Percentiles rank a stretch among this genome's conserved stretches.
phyloP scores from a whole-genome alignment of 78 protist genomes.

The Cyanophora paradoxa region DNA sequence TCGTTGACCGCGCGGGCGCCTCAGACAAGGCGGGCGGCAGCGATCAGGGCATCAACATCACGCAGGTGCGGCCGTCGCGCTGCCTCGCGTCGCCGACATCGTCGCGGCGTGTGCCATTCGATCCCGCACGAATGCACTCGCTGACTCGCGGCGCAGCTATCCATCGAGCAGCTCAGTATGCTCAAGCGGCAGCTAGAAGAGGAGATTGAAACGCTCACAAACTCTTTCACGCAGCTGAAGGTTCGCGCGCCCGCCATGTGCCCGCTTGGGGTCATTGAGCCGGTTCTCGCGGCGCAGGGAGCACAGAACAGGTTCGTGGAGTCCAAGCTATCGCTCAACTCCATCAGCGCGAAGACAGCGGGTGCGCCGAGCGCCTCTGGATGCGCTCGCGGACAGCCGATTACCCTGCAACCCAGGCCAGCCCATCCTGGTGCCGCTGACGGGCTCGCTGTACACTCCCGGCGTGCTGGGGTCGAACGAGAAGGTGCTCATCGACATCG shows the following conservation, averaged over 20 bases:
- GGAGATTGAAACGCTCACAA: neutral
- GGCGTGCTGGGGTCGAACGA: neutral
- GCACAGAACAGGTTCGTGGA: neutral
- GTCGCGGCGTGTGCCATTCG: too few species aligned
- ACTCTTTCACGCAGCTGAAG: neutral
- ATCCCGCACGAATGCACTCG: too few species aligned
- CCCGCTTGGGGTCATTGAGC: neutral
- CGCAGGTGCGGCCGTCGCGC: too few species aligned
- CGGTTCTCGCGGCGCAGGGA: neutral
- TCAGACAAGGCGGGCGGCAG: too few species aligned
- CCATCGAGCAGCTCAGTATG: neutral
- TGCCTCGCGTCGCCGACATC: too few species aligned
- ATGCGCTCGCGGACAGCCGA: neutral
- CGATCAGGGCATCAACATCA: too few species aligned
- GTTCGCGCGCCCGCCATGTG: too few species aligned
- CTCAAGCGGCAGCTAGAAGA: neutral
- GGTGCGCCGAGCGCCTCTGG: neutral
- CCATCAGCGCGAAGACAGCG: neutral
- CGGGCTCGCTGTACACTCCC: conserved; percentile 6
- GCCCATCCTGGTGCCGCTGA: conserved; percentile 17
- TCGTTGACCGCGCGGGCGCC: too few species aligned
- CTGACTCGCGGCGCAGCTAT: too few species aligned
- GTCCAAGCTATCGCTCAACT: neutral
- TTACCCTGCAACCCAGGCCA: neutral
- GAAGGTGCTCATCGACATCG: conserved; percentile 1